A percentile compares a stretch with the other conserved stretches of the same genome.
Evolutionary conservation across 352 stramenopile genomes (phyloP).

Genomic region (Phytophthora boehmeriae): DNA sequence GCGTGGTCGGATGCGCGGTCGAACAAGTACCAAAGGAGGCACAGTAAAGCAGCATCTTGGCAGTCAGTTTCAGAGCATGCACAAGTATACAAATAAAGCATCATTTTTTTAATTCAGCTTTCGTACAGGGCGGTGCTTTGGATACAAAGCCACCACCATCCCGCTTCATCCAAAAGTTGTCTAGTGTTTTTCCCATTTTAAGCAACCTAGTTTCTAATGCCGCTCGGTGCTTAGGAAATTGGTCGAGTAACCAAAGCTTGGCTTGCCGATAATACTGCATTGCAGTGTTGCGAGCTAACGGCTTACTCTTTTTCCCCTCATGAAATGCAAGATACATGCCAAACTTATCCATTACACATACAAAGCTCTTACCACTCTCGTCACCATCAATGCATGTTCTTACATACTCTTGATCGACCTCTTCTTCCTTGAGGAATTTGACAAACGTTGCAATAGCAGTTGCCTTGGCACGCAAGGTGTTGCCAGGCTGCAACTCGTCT

Average conservation of each 20-base stretch:
- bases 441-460: background rate
- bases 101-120: constrained; percentile 1
- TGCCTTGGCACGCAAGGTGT: background rate
- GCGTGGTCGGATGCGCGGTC: constrained; percentile 28
- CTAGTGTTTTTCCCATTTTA: too few species aligned
- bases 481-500: too few species aligned
- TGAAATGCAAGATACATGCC: constrained; percentile 28
- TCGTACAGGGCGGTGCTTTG: constrained; percentile 9
- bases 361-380: constrained; percentile 18
- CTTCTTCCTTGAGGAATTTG: too few species aligned
- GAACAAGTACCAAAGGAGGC: background rate
- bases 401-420: constrained; percentile 7
- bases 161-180: background rate
- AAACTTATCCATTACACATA: constrained; percentile 21
- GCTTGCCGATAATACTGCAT: too few species aligned
- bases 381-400: constrained; percentile 15
- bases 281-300: constrained; percentile 16
- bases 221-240: too few species aligned
- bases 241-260: too few species aligned
- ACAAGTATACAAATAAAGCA: constrained; percentile 6
- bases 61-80: constrained; percentile 13
- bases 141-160: constrained; percentile 6
- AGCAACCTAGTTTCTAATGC: too few species aligned
- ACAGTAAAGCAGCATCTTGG: constrained; percentile 21
- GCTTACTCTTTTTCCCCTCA: constrained; percentile 19